Conservation (phyloP, 1,284 basidiomycete species). For the Pseudozyma flocculosa region DNA sequence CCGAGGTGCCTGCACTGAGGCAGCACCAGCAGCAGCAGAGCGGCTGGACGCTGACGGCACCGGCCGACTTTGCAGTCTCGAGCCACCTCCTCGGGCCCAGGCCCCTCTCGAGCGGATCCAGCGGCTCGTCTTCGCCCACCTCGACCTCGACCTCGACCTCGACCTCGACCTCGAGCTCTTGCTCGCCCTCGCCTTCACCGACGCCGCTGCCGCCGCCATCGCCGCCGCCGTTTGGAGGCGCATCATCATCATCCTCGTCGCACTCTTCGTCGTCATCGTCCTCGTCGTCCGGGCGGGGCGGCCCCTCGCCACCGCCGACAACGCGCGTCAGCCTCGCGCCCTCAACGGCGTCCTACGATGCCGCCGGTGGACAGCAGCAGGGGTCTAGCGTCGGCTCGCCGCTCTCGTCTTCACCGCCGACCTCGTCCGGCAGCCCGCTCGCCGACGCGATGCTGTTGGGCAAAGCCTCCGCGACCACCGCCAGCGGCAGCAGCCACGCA, state of each 20-base stretch:
- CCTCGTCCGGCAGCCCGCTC: conserved; percentile 12
- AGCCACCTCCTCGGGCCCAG: too few relatives aligned
- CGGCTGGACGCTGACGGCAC: too few relatives aligned
- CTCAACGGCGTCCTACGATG: conserved; percentile 22
- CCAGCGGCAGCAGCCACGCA: conserved; percentile 8
- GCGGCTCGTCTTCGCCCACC: conserved; percentile 6
- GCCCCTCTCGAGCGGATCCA: neutral
- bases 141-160: conserved; percentile 15
- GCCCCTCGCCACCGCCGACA: conserved; percentile 6
- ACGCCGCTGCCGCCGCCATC: too few relatives aligned
- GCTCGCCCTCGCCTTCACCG: too few relatives aligned
- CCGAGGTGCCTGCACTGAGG: too few relatives aligned
- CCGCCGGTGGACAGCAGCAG: conserved; percentile 14
- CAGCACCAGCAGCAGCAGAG: too few relatives aligned
- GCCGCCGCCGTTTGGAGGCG: too few relatives aligned
- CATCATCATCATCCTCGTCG: too few relatives aligned
- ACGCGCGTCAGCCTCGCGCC: conserved; percentile 16
- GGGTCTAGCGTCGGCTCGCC: conserved; percentile 21
- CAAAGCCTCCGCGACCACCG: conserved; percentile 6
- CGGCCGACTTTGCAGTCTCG: too few relatives aligned
- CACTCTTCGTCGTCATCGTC: conserved; percentile 18
- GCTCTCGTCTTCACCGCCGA: conserved; percentile 17
- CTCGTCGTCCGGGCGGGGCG: conserved; percentile 12
- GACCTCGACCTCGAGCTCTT: conserved; percentile 10
- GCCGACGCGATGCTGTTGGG: conserved; percentile 14